Evolutionary conservation across 352 stramenopile species (phyloP), one percentile per base, ranked within the genome.

Genomic region (Stephanocyclus meneghinianus): DNA sequence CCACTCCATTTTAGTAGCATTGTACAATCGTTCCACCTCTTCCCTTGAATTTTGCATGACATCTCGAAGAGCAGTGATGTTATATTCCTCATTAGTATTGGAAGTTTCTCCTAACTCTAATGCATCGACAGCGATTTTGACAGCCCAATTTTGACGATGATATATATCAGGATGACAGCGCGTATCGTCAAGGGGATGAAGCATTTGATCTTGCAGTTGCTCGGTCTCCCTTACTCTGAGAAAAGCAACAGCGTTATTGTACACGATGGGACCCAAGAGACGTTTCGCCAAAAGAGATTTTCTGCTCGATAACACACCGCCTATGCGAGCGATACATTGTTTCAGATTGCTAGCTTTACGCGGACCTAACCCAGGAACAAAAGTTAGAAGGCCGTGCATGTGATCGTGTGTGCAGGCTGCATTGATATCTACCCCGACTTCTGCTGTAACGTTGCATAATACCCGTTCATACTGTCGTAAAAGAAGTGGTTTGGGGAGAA

Each of bases 281-380:
- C 89, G 65, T 64, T 93, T 89, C 57, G 85, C 68, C 60, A 91
- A 78, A 21, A 94, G 59, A 29, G 71, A 85, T 45, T 88, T 85
- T 29, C 87, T 76, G 30, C 76, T 88, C 13, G 76, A 70, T 6
- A 92, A 77, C 21, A 83, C 71, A 35, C 84, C 85, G 51, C 89
- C 89, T 15, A 89, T 84, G 16, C 86, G 76, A 50, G 75, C 60
- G 37, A 93, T 59, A 60, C 74, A 91, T 45, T 93, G 87, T 44
- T 91, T 91, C 32, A 95, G 65, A 78, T 90, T 91, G 15, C 85
- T 84, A 29, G 90, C 91, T 82, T 96, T 96, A 32, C 92, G 72
- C 53, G 91, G 91, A 59, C 92, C 92, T n/a, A 96, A 76, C 7
- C 92, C 92, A 37, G 91, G 87, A 32, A 94, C 84, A 85, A 96